Evolutionary conservation across 2,329 filamentous ascomycete species (phyloP).

Genomic region (Aspergillus latus): DNA sequence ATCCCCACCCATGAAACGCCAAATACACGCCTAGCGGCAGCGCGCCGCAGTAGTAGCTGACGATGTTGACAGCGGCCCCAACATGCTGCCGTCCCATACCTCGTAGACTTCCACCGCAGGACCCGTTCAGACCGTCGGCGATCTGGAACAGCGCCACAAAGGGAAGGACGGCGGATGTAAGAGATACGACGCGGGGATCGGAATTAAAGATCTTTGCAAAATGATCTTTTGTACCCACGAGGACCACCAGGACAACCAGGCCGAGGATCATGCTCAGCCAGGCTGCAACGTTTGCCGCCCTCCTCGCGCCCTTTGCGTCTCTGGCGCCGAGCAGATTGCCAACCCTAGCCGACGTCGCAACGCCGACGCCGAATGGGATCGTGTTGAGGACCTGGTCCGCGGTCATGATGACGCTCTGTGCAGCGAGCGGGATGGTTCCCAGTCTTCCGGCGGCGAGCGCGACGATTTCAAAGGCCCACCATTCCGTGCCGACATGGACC

Average conservation of each 20-base stretch:
- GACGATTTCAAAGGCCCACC: constrained; percentile 94
- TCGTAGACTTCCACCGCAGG: constrained; percentile 74
- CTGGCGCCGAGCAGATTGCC: constrained; percentile 76
- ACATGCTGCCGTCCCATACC: constrained; percentile 87
- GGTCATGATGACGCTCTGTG: constrained; percentile 88
- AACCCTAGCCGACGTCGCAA: constrained; percentile 73
- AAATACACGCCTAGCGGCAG: constrained; percentile 79
- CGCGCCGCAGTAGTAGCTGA: constrained; percentile 81
- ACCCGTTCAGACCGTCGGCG: constrained; percentile 81
- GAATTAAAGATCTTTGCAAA: constrained; percentile 82
- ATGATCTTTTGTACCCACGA: constrained; percentile 69
- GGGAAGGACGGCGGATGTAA: constrained; percentile 79
- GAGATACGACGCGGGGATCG: constrained; percentile 66
- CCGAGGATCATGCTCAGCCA: constrained; percentile 71
- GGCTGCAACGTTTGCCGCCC: constrained; percentile 74
- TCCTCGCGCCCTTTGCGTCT: constrained; percentile 63
- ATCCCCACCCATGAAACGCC: constrained; percentile 81
- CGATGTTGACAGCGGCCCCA: constrained; percentile 75
- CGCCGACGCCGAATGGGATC: constrained; percentile 81
- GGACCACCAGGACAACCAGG: constrained; percentile 61
- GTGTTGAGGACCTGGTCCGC: constrained; percentile 82
- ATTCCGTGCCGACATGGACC: constrained; percentile 83
- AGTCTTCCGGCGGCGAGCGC: constrained; percentile 77
- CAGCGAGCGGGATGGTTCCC: constrained; percentile 75
- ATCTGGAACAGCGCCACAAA: constrained; percentile 89